phyloP scores from a whole-genome alignment of 1,284 basidiomycete genomes.

The Fomitopsis pinicola region DNA sequence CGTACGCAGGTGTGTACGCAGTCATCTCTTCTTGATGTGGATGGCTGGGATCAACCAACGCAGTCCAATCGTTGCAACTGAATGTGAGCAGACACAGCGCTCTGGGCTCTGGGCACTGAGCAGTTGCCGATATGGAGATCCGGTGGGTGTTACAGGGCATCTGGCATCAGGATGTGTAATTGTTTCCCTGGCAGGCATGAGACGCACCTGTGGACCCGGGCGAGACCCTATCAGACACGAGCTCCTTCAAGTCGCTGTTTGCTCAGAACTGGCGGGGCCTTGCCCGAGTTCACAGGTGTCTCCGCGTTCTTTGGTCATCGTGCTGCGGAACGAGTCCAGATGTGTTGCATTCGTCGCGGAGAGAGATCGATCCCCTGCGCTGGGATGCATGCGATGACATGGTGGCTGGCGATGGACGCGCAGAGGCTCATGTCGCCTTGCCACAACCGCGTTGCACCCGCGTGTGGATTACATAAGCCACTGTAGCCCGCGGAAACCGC shows the following conservation, averaged over 20 bases:
- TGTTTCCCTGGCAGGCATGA: not conserved
- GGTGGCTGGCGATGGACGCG: not conserved
- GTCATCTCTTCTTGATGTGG: not conserved
- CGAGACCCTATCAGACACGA: not conserved
- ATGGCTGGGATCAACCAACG: not conserved
- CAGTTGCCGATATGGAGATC: not conserved
- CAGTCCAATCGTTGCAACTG: not conserved
- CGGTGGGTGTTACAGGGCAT: not conserved
- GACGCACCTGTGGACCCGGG: not conserved
- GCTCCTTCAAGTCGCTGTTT: no score
- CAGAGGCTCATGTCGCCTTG: constrained; percentile 7
- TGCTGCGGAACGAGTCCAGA: not conserved
- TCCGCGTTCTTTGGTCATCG: no score
- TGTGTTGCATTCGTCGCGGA: not conserved
- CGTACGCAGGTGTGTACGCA: not conserved
- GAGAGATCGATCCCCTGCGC: not conserved
- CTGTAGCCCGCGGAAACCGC: constrained; percentile 4
- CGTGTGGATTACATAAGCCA: constrained; percentile 20
- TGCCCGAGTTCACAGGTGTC: no score
- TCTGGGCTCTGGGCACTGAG: not conserved
- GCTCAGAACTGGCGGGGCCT: no score
- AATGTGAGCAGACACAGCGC: not conserved
- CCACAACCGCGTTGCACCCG: constrained; percentile 24
- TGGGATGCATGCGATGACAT: not conserved
- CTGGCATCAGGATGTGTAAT: not conserved